Base-by-base conservation (phyloP, 768 basidiomycete genomes). In the Mycena chlorophos region DNA sequence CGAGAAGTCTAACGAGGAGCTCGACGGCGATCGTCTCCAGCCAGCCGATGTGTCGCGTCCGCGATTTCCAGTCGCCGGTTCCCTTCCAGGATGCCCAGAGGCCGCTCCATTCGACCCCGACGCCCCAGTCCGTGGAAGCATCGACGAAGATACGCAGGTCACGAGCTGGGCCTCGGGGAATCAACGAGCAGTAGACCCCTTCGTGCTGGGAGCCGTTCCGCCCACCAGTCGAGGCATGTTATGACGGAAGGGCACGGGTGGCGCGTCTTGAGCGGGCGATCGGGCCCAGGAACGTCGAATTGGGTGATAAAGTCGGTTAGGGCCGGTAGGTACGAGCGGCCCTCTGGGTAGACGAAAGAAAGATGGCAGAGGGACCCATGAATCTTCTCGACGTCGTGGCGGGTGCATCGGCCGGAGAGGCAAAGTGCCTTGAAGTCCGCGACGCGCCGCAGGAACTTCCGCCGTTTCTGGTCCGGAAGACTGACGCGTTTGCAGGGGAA, bases 331-430 rank as follows among this genome's bases (percentile, higher is more conserved):
- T 58, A 8, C 62, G 54, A 5, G 67, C 63, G 0, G 57, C 51
- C 0, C 52, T 51, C 49, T 68, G 64, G 2, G 74, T 63, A 28
- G 30, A 40, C n/a, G 46, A 74, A 72, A 0, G 69, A 51, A 23
- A 69, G 56, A 48, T 75, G 70, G 17, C 65, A 68, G 0, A 76
- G 61, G 0, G 70, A 67, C 16, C 73, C 68, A 39, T 67, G 66
- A 19, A 75, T 60, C 16, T 63, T 66, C 31, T 67, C 52, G 1
- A 68, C 57, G 2, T 69, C 65, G 5, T 42, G 31, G 3, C 69
- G 54, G 1, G 50, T 31, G 42, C 67, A 66, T 4, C n/a, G 38
- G 19, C 34, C 39, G 13, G 51, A 17, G 10, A 38, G 17, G 43
- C 54, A 61, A n/a, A 3, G 3, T 12, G 48, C 34, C 26, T 66